phyloP scores from a whole-genome alignment of 2,329 filamentous ascomycete species.

The Lizonia empirigonia region DNA sequence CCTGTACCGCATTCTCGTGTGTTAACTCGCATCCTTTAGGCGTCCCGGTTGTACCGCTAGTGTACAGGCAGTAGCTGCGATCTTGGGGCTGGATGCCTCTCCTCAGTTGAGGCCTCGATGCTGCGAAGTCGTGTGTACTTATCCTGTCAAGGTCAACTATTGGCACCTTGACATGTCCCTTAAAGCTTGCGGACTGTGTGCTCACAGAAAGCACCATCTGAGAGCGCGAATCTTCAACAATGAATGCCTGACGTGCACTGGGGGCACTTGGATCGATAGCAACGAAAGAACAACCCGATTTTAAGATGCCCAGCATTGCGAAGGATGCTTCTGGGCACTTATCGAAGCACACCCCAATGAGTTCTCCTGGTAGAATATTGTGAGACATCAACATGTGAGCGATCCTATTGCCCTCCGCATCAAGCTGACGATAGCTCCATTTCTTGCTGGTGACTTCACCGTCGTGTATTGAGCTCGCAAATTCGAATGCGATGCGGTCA shows the following conservation, averaged over 20 bases:
- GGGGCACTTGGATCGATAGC: conserved; percentile 80
- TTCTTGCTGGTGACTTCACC: conserved; percentile 53
- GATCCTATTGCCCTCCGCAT: conserved; percentile 73
- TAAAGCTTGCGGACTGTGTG: conserved; percentile 50
- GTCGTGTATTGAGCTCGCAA: conserved; percentile 64
- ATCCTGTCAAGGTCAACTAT: conserved; percentile 56
- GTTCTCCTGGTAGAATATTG: conserved; percentile 60
- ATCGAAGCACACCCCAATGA: conserved; percentile 79
- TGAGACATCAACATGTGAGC: conserved; percentile 65
- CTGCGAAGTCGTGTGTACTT: conserved; percentile 42
- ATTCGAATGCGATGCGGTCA: conserved; percentile 72
- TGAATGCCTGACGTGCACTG: conserved; percentile 74
- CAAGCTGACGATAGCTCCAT: conserved; percentile 78
- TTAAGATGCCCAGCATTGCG: conserved; percentile 79
- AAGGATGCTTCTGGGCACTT: conserved; percentile 87
- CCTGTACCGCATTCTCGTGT: conserved; percentile 86
- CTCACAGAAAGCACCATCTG: conserved; percentile 65
- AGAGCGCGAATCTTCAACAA: conserved; percentile 73
- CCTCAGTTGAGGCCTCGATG: conserved; percentile 37
- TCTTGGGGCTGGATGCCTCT: conserved; percentile 54
- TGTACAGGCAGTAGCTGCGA: conserved; percentile 84
- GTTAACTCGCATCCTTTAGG: conserved; percentile 89
- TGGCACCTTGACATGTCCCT: conserved; percentile 38
- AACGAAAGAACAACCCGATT: conserved; percentile 80
- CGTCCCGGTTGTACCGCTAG: conserved; percentile 82